Conservation (phyloP, 495 filamentous ascomycete genomes). For the Penicillium bovifimosum region DNA sequence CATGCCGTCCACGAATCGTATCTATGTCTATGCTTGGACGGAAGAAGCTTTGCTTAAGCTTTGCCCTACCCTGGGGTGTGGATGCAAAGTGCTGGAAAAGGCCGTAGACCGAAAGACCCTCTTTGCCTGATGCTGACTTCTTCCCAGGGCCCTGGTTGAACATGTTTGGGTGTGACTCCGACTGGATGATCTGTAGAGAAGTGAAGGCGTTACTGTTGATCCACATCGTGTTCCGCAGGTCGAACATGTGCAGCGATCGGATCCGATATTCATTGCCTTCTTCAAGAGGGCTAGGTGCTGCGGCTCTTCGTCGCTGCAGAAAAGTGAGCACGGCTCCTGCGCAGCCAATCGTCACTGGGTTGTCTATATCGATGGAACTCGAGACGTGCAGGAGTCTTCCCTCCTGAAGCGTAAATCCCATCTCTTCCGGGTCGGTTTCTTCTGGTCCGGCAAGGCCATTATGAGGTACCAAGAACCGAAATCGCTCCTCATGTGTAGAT, state of each 20-base stretch:
- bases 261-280: conserved; percentile 50
- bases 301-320: conserved; percentile 63
- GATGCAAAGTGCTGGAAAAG: conserved; percentile 71
- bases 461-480: conserved; percentile 53
- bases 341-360: conserved; percentile 69
- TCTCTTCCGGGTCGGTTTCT: conserved; percentile 41
- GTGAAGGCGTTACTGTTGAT: conserved; percentile 73
- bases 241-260: conserved; percentile 69
- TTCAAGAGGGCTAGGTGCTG: conserved; percentile 17
- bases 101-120: conserved; percentile 85
- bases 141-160: conserved; percentile 72
- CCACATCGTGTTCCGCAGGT: conserved; percentile 73
- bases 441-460: conserved; percentile 43
- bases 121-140: conserved; percentile 68
- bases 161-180: conserved; percentile 78
- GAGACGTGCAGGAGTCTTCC: conserved; percentile 66
- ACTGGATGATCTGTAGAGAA: conserved; percentile 80
- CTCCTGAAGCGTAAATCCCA: conserved; percentile 50
- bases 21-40: conserved; percentile 65
- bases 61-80: conserved; percentile 74
- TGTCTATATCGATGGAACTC: conserved; percentile 73
- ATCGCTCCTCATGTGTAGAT: conserved; percentile 29
- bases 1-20: conserved; percentile 69
- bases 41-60: conserved; percentile 77
- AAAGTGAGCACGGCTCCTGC: conserved; percentile 80